Percentiles rank a stretch among this genome's conserved stretches.
These are phyloP conservation scores for Euclidium syriacum DNA, from an alignment of 345 rosid species.

Conservation along the genomic window DNA sequence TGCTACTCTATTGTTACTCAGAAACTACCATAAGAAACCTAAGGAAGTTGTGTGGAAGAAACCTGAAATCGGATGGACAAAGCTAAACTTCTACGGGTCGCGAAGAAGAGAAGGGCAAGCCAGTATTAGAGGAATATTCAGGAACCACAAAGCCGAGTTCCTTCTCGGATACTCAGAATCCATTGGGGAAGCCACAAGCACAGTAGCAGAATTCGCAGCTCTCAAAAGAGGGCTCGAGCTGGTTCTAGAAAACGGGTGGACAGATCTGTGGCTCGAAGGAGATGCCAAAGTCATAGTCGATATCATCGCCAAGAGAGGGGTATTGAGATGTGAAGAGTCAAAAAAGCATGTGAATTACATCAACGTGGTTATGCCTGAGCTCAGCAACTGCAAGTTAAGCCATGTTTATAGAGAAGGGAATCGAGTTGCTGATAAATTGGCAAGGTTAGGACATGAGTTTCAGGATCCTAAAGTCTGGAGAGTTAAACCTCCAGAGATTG, in stretches of 20 bases:
- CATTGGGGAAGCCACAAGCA: constrained; percentile 63
- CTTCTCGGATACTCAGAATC: constrained; percentile 75
- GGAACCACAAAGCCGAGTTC: constrained; percentile 78
- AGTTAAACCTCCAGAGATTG: constrained; percentile 49
- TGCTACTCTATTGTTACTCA: constrained; percentile 19
- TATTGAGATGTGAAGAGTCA: constrained; percentile 44
- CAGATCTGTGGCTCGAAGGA: constrained; percentile 75
- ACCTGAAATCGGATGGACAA: constrained; percentile 69
- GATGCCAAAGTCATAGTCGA: constrained; percentile 66
- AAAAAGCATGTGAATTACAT: constrained; percentile 44
- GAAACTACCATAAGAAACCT: constrained; percentile 47
- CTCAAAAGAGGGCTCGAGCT: constrained; percentile 72
- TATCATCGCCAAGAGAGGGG: constrained; percentile 40
- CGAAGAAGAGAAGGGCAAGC: constrained; percentile 44
- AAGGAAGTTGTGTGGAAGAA: constrained; percentile 71
- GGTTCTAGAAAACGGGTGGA: constrained; percentile 72
- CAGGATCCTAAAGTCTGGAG: constrained; percentile 56
- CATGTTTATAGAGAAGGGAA: constrained; percentile 76
- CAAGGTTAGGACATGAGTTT: constrained; percentile 57
- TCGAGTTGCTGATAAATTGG: constrained; percentile 66
- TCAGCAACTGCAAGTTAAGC: constrained; percentile 46
- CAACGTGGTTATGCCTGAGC: constrained; percentile 46
- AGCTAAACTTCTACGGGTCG: constrained; percentile 80
- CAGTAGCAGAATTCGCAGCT: constrained; percentile 65
- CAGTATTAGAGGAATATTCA: constrained; percentile 81